A percentile compares a stretch with the other conserved stretches of the same genome.
Conservation (phyloP, 2,329 filamentous ascomycete species). For the Penicillium italicum region DNA sequence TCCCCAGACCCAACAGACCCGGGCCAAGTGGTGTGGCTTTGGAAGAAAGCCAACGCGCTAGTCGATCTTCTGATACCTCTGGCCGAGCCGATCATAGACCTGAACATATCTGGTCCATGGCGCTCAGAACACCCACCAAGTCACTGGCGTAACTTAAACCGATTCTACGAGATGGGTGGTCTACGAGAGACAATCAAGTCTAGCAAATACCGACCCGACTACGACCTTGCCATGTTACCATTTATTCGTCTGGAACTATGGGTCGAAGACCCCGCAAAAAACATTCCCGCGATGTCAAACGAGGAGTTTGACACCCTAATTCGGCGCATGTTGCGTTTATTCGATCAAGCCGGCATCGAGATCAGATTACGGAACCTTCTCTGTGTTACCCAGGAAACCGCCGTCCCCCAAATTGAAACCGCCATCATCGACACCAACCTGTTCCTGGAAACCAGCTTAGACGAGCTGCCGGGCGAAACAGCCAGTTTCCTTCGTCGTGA, state of each 20-base stretch:
- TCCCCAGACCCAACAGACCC: background rate
- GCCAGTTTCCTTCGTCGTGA: background rate
- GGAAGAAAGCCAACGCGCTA: background rate
- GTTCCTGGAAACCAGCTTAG: background rate
- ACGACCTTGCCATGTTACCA: constrained; percentile 5
- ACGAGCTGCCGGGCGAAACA: background rate
- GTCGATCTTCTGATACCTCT: background rate
- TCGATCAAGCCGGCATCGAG: background rate
- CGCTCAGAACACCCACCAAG: background rate
- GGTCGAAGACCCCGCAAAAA: background rate
- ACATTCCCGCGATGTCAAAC: background rate
- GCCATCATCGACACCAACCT: background rate
- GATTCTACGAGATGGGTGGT: background rate
- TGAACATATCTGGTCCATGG: background rate
- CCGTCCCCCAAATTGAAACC: background rate
- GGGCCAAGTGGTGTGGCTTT: background rate
- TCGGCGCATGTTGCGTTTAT: background rate
- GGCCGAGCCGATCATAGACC: background rate
- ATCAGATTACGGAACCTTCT: background rate
- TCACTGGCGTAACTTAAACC: background rate
- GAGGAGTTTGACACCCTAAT: background rate
- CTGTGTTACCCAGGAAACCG: background rate
- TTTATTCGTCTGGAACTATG: background rate
- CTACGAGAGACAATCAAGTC: background rate
- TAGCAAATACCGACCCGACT: background rate